Base-by-base conservation (phyloP, 371 early-diverging fungal genomes). In the Mortierella sp. region DNA sequence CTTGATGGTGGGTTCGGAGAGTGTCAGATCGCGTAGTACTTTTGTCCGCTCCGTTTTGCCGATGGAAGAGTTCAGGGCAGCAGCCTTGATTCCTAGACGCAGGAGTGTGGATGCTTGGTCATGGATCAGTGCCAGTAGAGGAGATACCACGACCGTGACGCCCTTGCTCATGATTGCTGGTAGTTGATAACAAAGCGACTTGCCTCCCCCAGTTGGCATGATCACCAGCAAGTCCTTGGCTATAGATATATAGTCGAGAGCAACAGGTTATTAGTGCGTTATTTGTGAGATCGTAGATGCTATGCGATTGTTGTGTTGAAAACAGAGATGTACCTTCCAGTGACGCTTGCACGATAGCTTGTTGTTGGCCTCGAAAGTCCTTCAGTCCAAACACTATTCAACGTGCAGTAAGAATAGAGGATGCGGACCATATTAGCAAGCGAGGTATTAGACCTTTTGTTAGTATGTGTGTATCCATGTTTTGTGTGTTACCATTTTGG, bases 151-250 rank as follows among this genome's bases (percentile, higher is more conserved):
- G 52, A 98, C 73, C 0, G 96, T 96, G 52, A 98, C 86, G 2
- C 96, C 95, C 1, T 89, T 75, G 41, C 89, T 85, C 43, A 95
- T 68, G 24, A 96, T 53, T 22, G 96, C 94, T 19, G 96, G 96
- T 1, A 97, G 86, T 78, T 97, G 97, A 85, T 93, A 97, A 80
- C 96, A 96, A 4, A 96, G 85, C 2, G 94, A 93, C 86, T 97
- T 97, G 39, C 97, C 98, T 2, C 95, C 96, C 39, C 97, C 97
- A 2, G 97, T 97, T 0, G 96, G 96, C 90, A 96, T 92, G 29
- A 97, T 90, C 1, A 96, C 94, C 79, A 97, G 92, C 3, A 92
- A 87, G 82, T 97, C 96, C 44, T 91, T 87, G 13, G 64, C 83
- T 83, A 69, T 3, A 1, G n/a, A n/a, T 0, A 37, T 7, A 16